Percentiles rank a stretch among this genome's conserved stretches.
These are phyloP conservation scores for Lactarius tabidus DNA, from an alignment of 768 basidiomycete species.

Conservation along the genomic window DNA sequence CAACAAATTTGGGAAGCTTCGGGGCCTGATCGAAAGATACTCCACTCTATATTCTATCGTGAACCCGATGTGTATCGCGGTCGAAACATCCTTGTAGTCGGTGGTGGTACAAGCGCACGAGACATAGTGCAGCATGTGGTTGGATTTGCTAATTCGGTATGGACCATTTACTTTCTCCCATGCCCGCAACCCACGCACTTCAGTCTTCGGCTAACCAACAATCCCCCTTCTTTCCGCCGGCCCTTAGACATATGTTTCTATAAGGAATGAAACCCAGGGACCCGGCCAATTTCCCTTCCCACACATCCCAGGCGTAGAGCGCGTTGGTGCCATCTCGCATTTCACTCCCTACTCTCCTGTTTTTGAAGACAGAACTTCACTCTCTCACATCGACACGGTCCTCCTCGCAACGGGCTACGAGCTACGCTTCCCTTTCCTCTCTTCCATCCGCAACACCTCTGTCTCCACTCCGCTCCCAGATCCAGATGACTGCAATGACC, in stretches of 20 bases:
- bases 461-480: constrained; percentile 14
- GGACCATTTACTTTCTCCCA: constrained; percentile 31
- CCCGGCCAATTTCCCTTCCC: constrained; percentile 2
- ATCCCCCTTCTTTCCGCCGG: constrained; percentile 24
- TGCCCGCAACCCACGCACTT: constrained; percentile 44
- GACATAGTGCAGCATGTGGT: constrained; percentile 45
- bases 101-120: constrained; percentile 44
- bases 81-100: constrained; percentile 47
- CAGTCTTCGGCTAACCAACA: neutral
- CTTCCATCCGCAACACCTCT: constrained; percentile 26
- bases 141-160: constrained; percentile 48
- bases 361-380: constrained; percentile 31
- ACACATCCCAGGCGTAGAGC: neutral
- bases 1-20: constrained; percentile 46
- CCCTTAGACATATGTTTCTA: neutral
- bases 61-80: constrained; percentile 40
- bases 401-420: constrained; percentile 57
- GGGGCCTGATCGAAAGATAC: constrained; percentile 36
- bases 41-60: constrained; percentile 38
- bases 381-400: constrained; percentile 26
- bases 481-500: constrained; percentile 1
- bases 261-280: neutral
- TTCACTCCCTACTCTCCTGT: constrained; percentile 34
- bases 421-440: constrained; percentile 48
- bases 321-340: neutral